Evolutionary conservation across 768 basidiomycete species (phyloP).

Genomic region (Russula sp.): DNA sequence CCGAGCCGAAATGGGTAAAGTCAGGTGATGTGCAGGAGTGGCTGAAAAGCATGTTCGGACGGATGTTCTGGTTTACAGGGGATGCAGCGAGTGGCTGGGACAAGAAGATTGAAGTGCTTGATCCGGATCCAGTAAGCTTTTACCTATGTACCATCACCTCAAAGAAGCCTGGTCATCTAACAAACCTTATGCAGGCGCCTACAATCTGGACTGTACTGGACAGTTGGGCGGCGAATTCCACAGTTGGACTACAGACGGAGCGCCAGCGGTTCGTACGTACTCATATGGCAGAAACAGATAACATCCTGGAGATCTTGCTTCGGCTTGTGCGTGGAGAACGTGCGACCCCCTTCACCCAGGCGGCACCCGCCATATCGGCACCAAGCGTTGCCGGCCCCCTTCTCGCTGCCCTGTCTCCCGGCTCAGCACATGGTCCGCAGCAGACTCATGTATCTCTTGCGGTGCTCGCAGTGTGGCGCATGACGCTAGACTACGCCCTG

Average conservation of each 20-base stretch:
- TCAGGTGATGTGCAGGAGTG: constrained; percentile 92
- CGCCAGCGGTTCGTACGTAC: constrained; percentile 85
- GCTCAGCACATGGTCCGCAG: constrained; percentile 74
- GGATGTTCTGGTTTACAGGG: constrained; percentile 81
- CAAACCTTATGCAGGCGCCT: constrained; percentile 55
- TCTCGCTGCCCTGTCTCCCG: constrained; percentile 59
- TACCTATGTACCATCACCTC: constrained; percentile 2
- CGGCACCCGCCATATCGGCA: constrained; percentile 51
- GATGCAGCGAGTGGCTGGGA: constrained; percentile 90
- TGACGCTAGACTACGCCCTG: constrained; percentile 75
- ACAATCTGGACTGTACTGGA: constrained; percentile 89
- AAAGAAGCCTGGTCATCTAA: constrained; percentile 3
- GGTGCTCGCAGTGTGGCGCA: constrained; percentile 82
- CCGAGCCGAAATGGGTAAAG: constrained; percentile 96
- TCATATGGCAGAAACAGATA: constrained; percentile 79
- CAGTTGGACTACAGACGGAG: constrained; percentile 63
- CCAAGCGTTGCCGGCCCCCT: constrained; percentile 63
- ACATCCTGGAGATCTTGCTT: constrained; percentile 87
- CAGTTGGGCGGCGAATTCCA: constrained; percentile 81
- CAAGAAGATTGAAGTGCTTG: constrained; percentile 83
- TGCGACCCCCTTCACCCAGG: constrained; percentile 60
- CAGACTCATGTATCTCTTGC: constrained; percentile 95
- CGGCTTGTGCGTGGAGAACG: constrained; percentile 89
- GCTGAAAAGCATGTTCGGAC: constrained; percentile 80
- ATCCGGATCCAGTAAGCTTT: constrained; percentile 84